Conservation (phyloP, 345 rosid species). For the Citrus hindsii region DNA sequence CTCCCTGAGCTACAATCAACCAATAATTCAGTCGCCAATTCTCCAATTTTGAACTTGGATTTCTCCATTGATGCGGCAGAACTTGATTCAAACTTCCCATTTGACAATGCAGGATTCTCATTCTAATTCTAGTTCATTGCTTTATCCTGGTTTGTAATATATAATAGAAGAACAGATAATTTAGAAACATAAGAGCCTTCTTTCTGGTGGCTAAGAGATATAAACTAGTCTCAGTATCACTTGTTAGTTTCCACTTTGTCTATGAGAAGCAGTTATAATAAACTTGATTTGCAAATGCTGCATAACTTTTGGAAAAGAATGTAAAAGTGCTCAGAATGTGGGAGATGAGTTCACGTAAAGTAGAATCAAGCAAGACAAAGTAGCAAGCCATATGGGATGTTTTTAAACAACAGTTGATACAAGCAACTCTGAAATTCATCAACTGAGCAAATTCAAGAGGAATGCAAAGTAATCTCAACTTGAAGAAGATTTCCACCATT, state of each 20-base stretch:
- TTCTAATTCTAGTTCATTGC: constrained; percentile 22
- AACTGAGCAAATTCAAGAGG: neutral
- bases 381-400: neutral
- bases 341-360: neutral
- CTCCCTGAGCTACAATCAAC: constrained; percentile 48
- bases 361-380: neutral
- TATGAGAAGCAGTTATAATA: neutral
- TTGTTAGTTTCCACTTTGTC: constrained; percentile 12
- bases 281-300: neutral
- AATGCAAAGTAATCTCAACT: neutral
- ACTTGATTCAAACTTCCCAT: constrained; percentile 53
- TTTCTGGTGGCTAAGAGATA: neutral
- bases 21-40: constrained; percentile 67
- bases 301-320: neutral
- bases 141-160: constrained; percentile 16
- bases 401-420: neutral
- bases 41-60: constrained; percentile 67
- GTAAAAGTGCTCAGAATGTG: neutral
- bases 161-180: neutral
- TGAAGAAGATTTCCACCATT: neutral
- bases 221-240: neutral
- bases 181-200: constrained; percentile 13
- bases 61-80: constrained; percentile 63
- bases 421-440: neutral
- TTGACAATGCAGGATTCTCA: constrained; percentile 40